phyloP scores from a whole-genome alignment of 179 eudicot genomes.

The Nepenthes alata region DNA sequence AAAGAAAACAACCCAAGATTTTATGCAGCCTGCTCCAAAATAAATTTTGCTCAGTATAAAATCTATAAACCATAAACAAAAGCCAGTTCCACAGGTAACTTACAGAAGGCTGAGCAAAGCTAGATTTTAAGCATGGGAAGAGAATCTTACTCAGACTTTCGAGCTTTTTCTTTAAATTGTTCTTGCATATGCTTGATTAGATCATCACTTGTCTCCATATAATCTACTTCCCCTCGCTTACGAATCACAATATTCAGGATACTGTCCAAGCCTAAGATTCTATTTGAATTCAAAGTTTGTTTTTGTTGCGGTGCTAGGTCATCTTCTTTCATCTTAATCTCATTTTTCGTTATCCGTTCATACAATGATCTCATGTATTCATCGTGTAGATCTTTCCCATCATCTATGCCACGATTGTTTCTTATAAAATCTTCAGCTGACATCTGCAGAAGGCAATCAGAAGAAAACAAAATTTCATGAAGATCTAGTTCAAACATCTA shows the following conservation, averaged over 20 bases:
- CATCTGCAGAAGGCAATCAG: constrained; percentile 43
- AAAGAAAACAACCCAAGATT: too few species aligned
- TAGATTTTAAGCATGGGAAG: neutral
- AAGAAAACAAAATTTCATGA: neutral
- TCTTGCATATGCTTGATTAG: constrained; percentile 93
- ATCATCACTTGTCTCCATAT: constrained; percentile 79
- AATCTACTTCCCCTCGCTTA: constrained; percentile 64
- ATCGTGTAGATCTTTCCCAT: constrained; percentile 93
- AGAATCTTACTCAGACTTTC: constrained; percentile 86
- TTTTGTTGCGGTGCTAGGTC: constrained; percentile 63
- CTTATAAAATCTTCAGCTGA: constrained; percentile 87
- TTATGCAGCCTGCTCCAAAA: too few species aligned
- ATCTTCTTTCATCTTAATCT: constrained; percentile 93
- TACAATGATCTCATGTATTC: constrained; percentile 83
- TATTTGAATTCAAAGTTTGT: constrained; percentile 69
- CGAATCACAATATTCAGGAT: constrained; percentile 90
- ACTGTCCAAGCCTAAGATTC: constrained; percentile 74
- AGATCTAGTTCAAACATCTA: constrained; percentile 3
- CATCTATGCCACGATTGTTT: constrained; percentile 96
- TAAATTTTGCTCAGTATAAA: too few species aligned
- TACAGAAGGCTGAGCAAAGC: too few species aligned
- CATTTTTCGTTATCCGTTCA: constrained; percentile 79
- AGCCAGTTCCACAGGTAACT: too few species aligned
- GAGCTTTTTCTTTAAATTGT: constrained; percentile 96
- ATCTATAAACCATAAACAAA: too few species aligned